phyloP scores from a whole-genome alignment of 1,139 yeast genomes.

The Kodamaea arcana region DNA sequence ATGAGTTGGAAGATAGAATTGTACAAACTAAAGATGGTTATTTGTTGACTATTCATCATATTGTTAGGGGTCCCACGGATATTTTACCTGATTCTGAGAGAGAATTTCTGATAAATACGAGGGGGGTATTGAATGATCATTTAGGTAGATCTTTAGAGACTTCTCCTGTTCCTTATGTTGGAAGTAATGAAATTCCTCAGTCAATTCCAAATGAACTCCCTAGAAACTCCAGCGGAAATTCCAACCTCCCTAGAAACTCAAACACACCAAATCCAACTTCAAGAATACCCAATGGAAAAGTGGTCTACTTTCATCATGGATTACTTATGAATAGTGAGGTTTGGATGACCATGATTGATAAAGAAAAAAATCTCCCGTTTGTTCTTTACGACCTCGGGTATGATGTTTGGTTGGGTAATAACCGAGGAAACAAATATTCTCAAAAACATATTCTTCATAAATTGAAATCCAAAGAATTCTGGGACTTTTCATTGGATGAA shows the following conservation, averaged over 20 bases:
- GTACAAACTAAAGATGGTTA: slow-evolving; percentile 39
- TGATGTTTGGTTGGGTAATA: slow-evolving; percentile 92
- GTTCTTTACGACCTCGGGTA: slow-evolving; percentile 73
- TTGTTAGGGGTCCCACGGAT: slow-evolving; percentile 15
- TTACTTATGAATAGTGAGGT: slow-evolving; percentile 86
- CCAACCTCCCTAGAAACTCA: too few relatives aligned
- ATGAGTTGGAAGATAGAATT: slow-evolving; percentile 34
- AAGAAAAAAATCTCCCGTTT: slow-evolving; percentile 67
- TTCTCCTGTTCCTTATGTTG: too few relatives aligned
- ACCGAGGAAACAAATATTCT: slow-evolving; percentile 85
- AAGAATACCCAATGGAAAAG: slow-evolving; percentile 30
- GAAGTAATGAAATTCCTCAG: too few relatives aligned
- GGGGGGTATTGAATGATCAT: too few relatives aligned
- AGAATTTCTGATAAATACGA: too few relatives aligned
- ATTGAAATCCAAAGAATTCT: slow-evolving; percentile 36
- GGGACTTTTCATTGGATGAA: slow-evolving; percentile 47
- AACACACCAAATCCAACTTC: slow-evolving; percentile 1
- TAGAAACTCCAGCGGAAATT: too few relatives aligned
- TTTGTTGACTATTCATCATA: slow-evolving; percentile 33
- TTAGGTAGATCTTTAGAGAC: slow-evolving; percentile 3
- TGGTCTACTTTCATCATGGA: slow-evolving; percentile 87
- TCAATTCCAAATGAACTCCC: neutral
- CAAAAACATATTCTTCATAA: slow-evolving; percentile 38
- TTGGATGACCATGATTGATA: slow-evolving; percentile 73
- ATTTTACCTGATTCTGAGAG: too few relatives aligned